A percentile compares a stretch with the other conserved stretches of the same genome.
phyloP scores from a whole-genome alignment of 352 stramenopile species.

The Phytophthora syringae region DNA sequence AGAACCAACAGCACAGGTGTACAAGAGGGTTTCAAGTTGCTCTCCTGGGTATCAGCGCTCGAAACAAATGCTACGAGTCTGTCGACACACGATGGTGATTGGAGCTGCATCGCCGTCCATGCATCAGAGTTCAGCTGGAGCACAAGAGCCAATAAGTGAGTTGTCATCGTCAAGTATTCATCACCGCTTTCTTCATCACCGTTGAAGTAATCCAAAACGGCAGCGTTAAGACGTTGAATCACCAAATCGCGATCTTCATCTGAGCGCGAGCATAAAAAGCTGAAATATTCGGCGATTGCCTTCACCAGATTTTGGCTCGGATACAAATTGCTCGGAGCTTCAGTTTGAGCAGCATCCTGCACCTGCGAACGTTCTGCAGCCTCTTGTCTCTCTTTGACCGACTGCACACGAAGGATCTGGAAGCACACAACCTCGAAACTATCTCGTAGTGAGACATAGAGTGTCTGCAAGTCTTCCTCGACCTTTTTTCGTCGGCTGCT shows the following conservation, averaged over 20 bases:
- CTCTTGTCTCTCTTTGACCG: conserved; percentile 24
- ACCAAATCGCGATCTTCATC: conserved; percentile 65
- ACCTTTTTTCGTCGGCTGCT: conserved; percentile 42
- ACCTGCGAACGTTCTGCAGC: background rate
- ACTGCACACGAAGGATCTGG: conserved; percentile 61
- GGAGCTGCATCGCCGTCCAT: conserved; percentile 42
- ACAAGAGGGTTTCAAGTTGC: conserved; percentile 42
- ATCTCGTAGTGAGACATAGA: conserved; percentile 60
- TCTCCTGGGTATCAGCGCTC: background rate
- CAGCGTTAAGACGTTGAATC: conserved; percentile 54
- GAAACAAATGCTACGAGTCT: conserved; percentile 55
- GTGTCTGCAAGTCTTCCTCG: conserved; percentile 54
- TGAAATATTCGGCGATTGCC: conserved; percentile 73
- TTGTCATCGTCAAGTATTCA: conserved; percentile 55
- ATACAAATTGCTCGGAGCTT: conserved; percentile 29
- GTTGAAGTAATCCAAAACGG: conserved; percentile 52
- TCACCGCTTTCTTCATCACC: conserved; percentile 34
- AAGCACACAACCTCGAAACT: conserved; percentile 76
- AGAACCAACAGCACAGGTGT: conserved; percentile 71
- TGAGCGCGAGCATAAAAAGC: conserved; percentile 58
- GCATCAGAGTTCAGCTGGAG: conserved; percentile 63
- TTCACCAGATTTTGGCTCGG: conserved; percentile 61
- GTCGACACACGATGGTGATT: conserved; percentile 56
- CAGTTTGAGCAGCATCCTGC: conserved; percentile 1
- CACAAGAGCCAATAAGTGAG: conserved; percentile 76